Evolutionary conservation across 2,329 filamentous ascomycete genomes (phyloP).

Genomic region (Alternaria tenuissima): DNA sequence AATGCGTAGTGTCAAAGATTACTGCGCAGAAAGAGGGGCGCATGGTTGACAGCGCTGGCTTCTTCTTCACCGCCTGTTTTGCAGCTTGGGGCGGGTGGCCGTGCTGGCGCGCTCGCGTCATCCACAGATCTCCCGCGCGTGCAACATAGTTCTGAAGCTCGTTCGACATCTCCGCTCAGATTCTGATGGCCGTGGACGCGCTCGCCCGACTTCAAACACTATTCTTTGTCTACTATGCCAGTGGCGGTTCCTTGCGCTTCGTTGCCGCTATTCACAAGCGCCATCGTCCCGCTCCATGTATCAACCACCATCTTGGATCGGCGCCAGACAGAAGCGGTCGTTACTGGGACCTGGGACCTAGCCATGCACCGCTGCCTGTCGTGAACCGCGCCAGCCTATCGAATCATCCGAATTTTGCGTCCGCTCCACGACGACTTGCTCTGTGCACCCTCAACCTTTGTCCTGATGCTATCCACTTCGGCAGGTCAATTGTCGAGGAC

Average conservation of each 20-base stretch:
- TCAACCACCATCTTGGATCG: constrained; percentile 40
- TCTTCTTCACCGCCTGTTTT: constrained; percentile 34
- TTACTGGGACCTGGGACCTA: constrained; percentile 29
- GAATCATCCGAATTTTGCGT: constrained; percentile 20
- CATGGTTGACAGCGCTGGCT: constrained; percentile 33
- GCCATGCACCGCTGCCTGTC: constrained; percentile 33
- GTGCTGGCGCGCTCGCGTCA: constrained; percentile 31
- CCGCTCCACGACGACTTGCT: constrained; percentile 26
- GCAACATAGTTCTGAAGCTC: constrained; percentile 26
- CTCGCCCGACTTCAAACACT: not conserved
- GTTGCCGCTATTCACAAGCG: constrained; percentile 14
- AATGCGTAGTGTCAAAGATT: constrained; percentile 13
- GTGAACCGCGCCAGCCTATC: constrained; percentile 39
- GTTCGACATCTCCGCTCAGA: constrained; percentile 5
- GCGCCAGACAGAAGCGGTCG: constrained; percentile 40
- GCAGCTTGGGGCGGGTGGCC: constrained; percentile 38
- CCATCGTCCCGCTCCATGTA: constrained; percentile 27
- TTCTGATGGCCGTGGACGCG: constrained; percentile 7
- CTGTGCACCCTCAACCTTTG: constrained; percentile 29
- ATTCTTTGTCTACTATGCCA: not conserved
- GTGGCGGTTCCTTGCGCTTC: constrained; percentile 14
- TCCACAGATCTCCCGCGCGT: constrained; percentile 35
- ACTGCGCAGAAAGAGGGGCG: constrained; percentile 27
- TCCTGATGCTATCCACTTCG: constrained; percentile 20
- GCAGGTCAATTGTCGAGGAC: constrained; percentile 26